Percentiles rank a stretch among this genome's conserved stretches.
phyloP scores from a whole-genome alignment of 2,329 filamentous ascomycete genomes.

The Pleomassaria siparia region DNA sequence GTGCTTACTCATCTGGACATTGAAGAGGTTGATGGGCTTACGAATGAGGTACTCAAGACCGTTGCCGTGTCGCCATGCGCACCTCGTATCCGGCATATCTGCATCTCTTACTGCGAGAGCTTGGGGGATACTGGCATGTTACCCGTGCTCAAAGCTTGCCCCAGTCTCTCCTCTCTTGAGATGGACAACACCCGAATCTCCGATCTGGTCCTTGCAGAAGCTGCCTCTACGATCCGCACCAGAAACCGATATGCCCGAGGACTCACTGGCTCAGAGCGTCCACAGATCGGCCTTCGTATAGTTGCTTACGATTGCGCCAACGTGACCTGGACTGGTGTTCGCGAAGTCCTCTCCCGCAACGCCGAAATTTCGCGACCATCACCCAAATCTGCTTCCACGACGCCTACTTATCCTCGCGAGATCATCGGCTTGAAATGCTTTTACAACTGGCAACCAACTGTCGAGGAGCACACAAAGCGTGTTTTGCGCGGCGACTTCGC shows the following conservation, averaged over 20 bases:
- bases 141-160: constrained; percentile 75
- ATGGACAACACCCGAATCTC: constrained; percentile 94
- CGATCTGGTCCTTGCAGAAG: constrained; percentile 82
- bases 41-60: constrained; percentile 72
- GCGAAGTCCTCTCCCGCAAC: constrained; percentile 84
- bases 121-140: constrained; percentile 83
- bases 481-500: constrained; percentile 75
- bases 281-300: constrained; percentile 65
- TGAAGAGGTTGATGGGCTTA: constrained; percentile 78
- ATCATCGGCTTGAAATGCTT: constrained; percentile 89
- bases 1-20: constrained; percentile 83
- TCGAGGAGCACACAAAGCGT: constrained; percentile 88
- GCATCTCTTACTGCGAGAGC: constrained; percentile 86
- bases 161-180: constrained; percentile 68
- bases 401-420: constrained; percentile 68
- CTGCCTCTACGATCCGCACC: constrained; percentile 73
- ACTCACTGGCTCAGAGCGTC: constrained; percentile 32
- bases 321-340: constrained; percentile 88
- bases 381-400: constrained; percentile 26
- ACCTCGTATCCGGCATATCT: constrained; percentile 72
- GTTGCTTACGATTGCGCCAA: constrained; percentile 90
- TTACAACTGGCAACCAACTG: constrained; percentile 92
- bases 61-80: constrained; percentile 78
- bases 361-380: constrained; percentile 65
- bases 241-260: constrained; percentile 56